phyloP scores from a whole-genome alignment of 257 asterid genomes.

The Solanum sitiens region DNA sequence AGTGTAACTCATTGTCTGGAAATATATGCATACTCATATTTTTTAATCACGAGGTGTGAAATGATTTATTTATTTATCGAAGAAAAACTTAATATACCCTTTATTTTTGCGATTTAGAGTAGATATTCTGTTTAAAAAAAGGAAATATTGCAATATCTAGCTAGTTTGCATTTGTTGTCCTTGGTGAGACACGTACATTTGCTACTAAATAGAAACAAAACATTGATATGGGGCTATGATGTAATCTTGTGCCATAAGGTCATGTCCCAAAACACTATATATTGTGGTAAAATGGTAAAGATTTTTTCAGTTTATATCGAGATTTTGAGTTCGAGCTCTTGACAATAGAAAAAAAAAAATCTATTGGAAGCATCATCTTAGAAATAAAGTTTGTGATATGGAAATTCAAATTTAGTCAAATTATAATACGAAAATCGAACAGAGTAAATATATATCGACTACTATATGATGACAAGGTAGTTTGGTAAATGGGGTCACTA shows the following conservation, averaged over 20 bases:
- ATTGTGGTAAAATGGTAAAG: background rate
- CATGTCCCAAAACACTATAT: background rate
- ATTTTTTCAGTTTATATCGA: no score
- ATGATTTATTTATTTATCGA: no score
- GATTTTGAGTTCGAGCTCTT: background rate
- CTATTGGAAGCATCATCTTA: no score
- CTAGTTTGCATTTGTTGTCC: background rate
- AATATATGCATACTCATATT: background rate
- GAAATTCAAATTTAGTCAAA: no score
- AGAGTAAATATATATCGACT: no score
- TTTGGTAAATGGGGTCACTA: background rate
- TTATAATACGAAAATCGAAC: no score
- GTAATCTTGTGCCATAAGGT: background rate
- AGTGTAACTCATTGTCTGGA: background rate
- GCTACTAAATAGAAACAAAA: background rate
- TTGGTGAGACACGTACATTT: background rate
- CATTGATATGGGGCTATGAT: background rate
- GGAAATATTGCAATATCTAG: background rate
- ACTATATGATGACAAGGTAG: background rate
- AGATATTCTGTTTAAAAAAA: accelerated
- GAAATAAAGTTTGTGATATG: background rate
- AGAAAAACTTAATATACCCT: no score
- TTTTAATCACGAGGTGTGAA: no score
- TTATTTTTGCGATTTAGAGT: background rate
- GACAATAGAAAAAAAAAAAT: no score